Evolutionary conservation across 192 early-diverging fungal genomes (phyloP).

Genomic region (Pilobolus umbonatus): DNA sequence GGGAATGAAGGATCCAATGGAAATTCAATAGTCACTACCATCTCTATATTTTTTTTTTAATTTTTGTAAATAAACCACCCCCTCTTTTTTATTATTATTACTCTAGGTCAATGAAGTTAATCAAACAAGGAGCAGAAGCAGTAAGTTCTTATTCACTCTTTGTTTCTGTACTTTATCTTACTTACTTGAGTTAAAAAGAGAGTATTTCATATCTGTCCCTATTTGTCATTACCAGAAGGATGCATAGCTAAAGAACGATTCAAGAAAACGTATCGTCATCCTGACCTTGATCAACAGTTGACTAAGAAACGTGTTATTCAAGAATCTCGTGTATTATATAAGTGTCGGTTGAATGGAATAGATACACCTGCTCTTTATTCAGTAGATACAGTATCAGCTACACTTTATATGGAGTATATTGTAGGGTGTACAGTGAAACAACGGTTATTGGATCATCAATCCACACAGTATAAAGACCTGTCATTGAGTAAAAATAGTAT

Average conservation of each 20-base stretch:
- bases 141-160: slow-evolving; percentile 1
- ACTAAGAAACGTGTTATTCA: slow-evolving; percentile 72
- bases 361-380: slow-evolving; percentile 80
- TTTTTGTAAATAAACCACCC: not conserved
- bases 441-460: slow-evolving; percentile 42
- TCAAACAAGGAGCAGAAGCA: slow-evolving; percentile 22
- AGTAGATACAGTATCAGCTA: slow-evolving; percentile 61
- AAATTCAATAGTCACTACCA: not conserved
- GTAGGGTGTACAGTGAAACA: slow-evolving; percentile 75
- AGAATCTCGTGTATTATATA: slow-evolving; percentile 80
- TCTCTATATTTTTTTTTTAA: not conserved
- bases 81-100: not conserved
- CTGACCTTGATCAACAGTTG: slow-evolving; percentile 80
- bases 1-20: not conserved
- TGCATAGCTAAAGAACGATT: slow-evolving; percentile 92
- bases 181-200: slow-evolving; percentile 42
- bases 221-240: slow-evolving; percentile 46
- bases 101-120: not conserved
- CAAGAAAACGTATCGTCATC: slow-evolving; percentile 87
- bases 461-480: slow-evolving; percentile 7
- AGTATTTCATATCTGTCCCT: slow-evolving; percentile 62
- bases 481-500: slow-evolving; percentile 1
- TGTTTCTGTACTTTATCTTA: not conserved
- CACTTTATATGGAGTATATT: slow-evolving; percentile 92
- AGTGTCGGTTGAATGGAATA: slow-evolving; percentile 67